These are phyloP conservation scores for Jamesozyma hellenica DNA, from an alignment of 805 yeast genomes.

Conservation along the genomic window DNA sequence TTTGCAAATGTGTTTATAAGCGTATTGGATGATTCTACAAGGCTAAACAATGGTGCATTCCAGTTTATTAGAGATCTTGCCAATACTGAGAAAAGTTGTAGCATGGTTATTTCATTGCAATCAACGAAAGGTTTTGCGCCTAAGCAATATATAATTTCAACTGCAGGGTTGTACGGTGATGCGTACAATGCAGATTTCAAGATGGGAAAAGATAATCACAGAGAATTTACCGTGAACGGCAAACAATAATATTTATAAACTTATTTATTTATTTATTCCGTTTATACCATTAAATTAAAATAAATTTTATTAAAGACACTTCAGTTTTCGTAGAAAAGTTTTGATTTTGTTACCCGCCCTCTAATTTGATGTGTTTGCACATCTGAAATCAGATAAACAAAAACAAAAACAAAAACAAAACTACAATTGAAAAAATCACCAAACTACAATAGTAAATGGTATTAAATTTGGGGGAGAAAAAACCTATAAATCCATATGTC, in stretches of 20 bases:
- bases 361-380: not conserved
- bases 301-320: too few relatives aligned
- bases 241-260: not conserved
- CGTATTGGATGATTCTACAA: slow-evolving; percentile 7
- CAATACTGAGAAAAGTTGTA: slow-evolving; percentile 6
- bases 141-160: slow-evolving; percentile 14
- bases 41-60: slow-evolving; percentile 3
- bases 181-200: not conserved
- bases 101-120: slow-evolving; percentile 15
- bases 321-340: too few relatives aligned
- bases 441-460: not conserved
- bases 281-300: too few relatives aligned
- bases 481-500: slow-evolving; percentile 3
- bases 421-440: not conserved
- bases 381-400: not conserved
- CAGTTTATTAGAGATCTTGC: slow-evolving; percentile 3
- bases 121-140: slow-evolving; percentile 8
- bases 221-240: slow-evolving; percentile 15
- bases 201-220: slow-evolving; percentile 10
- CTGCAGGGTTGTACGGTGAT: slow-evolving; percentile 14
- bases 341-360: not conserved
- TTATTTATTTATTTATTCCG: not conserved
- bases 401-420: not conserved
- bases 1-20: slow-evolving; percentile 14
- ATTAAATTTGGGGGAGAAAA: not conserved